These are phyloP conservation scores for Fusarium torreyae DNA, from an alignment of 2,329 filamentous ascomycete genomes.

Conservation along the genomic window DNA sequence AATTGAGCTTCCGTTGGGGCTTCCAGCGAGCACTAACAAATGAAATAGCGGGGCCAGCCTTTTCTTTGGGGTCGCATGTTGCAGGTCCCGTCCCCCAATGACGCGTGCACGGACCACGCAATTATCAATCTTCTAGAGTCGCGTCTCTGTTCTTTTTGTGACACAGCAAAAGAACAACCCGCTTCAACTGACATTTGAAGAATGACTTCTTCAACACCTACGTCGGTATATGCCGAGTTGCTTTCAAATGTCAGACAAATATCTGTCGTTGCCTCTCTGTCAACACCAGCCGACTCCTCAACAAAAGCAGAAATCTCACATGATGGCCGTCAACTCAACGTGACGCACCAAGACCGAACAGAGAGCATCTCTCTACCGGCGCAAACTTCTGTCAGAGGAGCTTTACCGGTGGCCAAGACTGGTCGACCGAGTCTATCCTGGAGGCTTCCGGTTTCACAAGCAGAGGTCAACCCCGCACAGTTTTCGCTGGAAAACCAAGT, in stretches of 20 bases:
- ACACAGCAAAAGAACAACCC: conserved; percentile 3
- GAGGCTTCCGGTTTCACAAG: conserved; percentile 64
- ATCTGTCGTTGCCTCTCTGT: conserved; percentile 69
- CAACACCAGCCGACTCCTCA: conserved; percentile 59
- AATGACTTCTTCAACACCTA: conserved; percentile 39
- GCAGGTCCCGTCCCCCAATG: conserved; percentile 14
- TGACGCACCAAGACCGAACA: conserved; percentile 62
- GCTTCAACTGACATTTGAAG: background rate
- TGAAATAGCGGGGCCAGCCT: conserved; percentile 45
- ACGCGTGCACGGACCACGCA: conserved; percentile 44
- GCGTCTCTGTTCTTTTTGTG: conserved; percentile 11
- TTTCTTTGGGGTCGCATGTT: conserved; percentile 40
- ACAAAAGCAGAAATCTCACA: conserved; percentile 62
- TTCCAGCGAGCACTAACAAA: conserved; percentile 45
- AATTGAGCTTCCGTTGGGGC: conserved; percentile 48
- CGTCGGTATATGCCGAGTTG: conserved; percentile 74
- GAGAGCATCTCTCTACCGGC: conserved; percentile 61
- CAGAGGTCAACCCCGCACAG: conserved; percentile 43
- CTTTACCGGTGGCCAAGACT: conserved; percentile 57
- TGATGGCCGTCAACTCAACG: conserved; percentile 61
- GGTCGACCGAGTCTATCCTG: conserved; percentile 62
- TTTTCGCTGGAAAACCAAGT: conserved; percentile 57
- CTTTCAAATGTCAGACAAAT: conserved; percentile 76
- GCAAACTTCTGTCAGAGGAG: conserved; percentile 53
- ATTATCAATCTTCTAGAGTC: conserved; percentile 29